Conservation (phyloP, 2,329 filamentous ascomycete species). For the Fusarium cicatricum region DNA sequence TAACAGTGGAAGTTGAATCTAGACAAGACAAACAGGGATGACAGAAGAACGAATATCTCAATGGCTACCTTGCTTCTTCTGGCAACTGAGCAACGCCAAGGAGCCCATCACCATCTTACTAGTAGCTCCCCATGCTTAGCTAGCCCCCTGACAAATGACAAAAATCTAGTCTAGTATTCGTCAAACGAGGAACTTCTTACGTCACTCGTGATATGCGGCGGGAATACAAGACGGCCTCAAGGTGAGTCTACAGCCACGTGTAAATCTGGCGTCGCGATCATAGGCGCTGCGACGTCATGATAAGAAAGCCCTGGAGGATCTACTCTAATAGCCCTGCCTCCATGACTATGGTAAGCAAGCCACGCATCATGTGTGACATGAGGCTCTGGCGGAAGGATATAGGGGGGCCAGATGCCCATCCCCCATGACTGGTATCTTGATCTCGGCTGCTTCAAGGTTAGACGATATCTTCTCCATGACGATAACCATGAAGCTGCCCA, state of each 20-base stretch:
- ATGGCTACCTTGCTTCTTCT: not conserved
- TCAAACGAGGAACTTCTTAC: too few species aligned
- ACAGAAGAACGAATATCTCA: not conserved
- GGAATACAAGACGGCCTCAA: too few species aligned
- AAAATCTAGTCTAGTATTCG: too few species aligned
- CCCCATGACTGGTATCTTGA: not conserved
- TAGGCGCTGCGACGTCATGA: conserved; percentile 7
- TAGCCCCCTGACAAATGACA: too few species aligned
- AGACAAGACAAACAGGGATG: not conserved
- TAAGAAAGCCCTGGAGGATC: not conserved
- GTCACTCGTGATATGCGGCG: not conserved
- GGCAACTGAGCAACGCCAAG: not conserved
- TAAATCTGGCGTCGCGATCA: not conserved
- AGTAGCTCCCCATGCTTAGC: too few species aligned
- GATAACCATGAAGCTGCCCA: conserved; percentile 37
- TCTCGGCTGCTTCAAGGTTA: not conserved
- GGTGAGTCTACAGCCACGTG: conserved; percentile 5
- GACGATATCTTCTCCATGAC: conserved; percentile 1
- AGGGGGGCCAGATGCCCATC: not conserved
- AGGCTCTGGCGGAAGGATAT: not conserved
- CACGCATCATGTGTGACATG: not conserved
- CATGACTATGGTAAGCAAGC: not conserved
- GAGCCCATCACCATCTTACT: too few species aligned
- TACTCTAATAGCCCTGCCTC: not conserved
- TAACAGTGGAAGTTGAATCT: too few species aligned